phyloP scores from a whole-genome alignment of 768 basidiomycete species.

The Podaxis mareebaensis region DNA sequence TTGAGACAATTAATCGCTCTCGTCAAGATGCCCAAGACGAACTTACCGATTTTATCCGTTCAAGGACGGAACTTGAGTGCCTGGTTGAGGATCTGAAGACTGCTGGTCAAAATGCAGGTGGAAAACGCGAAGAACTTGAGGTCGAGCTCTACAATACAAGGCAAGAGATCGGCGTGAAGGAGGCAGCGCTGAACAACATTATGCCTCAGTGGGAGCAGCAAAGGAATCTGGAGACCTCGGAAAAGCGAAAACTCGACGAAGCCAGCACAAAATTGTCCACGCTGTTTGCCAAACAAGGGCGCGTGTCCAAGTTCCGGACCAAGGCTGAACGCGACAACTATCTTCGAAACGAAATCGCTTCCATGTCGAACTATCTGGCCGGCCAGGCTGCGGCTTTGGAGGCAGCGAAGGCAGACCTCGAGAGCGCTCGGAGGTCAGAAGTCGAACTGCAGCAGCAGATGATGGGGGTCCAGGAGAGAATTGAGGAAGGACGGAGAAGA shows the following conservation, averaged over 20 bases:
- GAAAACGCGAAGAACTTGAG: slow-evolving; percentile 62
- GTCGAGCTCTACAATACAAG: slow-evolving; percentile 64
- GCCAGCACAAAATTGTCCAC: slow-evolving; percentile 69
- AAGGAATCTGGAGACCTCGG: slow-evolving; percentile 47
- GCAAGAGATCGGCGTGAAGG: slow-evolving; percentile 61
- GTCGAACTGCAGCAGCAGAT: slow-evolving; percentile 61
- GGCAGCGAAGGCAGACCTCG: slow-evolving; percentile 51
- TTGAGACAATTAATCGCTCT: slow-evolving; percentile 69
- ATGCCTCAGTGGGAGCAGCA: slow-evolving; percentile 71
- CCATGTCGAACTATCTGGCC: slow-evolving; percentile 60
- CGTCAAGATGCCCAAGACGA: slow-evolving; percentile 81
- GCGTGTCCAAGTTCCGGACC: slow-evolving; percentile 81
- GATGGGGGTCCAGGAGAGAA: slow-evolving; percentile 52
- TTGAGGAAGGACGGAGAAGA: slow-evolving; percentile 64
- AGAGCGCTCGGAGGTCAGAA: slow-evolving; percentile 46
- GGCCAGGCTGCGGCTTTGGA: slow-evolving; percentile 59
- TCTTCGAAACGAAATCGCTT: slow-evolving; percentile 75
- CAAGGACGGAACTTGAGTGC: slow-evolving; percentile 86
- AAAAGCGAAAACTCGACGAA: slow-evolving; percentile 72
- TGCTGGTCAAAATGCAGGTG: slow-evolving; percentile 63
- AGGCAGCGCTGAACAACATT: slow-evolving; percentile 60
- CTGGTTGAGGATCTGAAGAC: slow-evolving; percentile 74
- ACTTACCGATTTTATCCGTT: slow-evolving; percentile 81
- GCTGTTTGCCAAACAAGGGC: slow-evolving; percentile 89
- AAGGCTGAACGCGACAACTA: slow-evolving; percentile 83